phyloP scores from a whole-genome alignment of 179 eudicot genomes.

The Spergularia azorica region DNA sequence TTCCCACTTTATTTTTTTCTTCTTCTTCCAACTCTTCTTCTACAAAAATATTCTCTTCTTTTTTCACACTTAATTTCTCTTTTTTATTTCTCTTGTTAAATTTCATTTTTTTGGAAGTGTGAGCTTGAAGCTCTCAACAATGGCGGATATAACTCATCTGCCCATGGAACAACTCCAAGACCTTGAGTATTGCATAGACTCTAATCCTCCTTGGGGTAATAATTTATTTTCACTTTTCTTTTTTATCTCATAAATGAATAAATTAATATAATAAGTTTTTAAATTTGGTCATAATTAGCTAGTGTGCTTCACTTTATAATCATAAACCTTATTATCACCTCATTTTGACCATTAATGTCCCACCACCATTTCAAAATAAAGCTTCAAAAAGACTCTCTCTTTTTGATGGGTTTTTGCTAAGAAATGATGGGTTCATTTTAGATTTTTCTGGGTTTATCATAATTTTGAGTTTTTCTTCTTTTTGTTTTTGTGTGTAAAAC shows the following conservation, averaged over 20 bases:
- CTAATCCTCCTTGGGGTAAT: slow-evolving; percentile 98
- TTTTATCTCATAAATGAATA: background rate
- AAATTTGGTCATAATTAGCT: slow-evolving; percentile 24
- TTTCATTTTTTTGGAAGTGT: background rate
- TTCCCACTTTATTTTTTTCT: slow-evolving; percentile 24
- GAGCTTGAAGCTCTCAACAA: slow-evolving; percentile 34
- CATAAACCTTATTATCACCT: slow-evolving; percentile 20
- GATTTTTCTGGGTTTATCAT: slow-evolving; percentile 7
- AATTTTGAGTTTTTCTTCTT: background rate
- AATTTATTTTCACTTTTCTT: background rate
- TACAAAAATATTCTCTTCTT: slow-evolving; percentile 28
- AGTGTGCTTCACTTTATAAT: slow-evolving; percentile 16
- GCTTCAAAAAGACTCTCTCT: slow-evolving; percentile 20
- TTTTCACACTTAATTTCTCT: slow-evolving; percentile 18
- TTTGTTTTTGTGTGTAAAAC: background rate
- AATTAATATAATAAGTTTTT: background rate
- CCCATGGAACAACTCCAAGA: slow-evolving; percentile 99
- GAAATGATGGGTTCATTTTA: slow-evolving; percentile 24
- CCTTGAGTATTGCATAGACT: slow-evolving; percentile 98
- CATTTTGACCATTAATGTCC: slow-evolving; percentile 31
- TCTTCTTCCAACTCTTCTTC: slow-evolving; percentile 28
- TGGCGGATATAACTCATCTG: slow-evolving; percentile 85
- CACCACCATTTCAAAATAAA: slow-evolving; percentile 22
- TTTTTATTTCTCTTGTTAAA: background rate
- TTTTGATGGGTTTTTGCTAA: slow-evolving; percentile 29